Conservation (phyloP, 192 early-diverging fungal species). For the Backusella westeae region DNA sequence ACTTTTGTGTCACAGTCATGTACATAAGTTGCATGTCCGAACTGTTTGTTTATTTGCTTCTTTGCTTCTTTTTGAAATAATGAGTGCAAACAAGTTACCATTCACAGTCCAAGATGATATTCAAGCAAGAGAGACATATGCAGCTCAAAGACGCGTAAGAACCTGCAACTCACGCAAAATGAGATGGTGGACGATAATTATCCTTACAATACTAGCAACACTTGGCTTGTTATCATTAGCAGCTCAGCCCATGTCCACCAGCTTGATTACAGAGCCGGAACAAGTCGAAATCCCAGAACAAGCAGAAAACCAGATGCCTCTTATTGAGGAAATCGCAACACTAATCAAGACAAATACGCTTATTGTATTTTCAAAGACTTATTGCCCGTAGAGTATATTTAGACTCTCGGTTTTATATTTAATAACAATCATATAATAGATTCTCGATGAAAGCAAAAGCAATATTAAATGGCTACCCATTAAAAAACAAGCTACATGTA, state of each 20-base stretch:
- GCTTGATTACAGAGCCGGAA: neutral
- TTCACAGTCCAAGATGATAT: slow-evolving; percentile 11
- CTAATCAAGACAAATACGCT: neutral
- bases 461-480: neutral
- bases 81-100: slow-evolving; percentile 2
- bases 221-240: neutral
- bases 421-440: neutral
- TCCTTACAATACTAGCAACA: neutral
- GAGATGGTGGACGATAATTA: neutral
- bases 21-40: no score
- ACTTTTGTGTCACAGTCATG: no score
- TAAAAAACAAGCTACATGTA: neutral
- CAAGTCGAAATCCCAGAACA: neutral
- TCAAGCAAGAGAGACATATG: slow-evolving; percentile 7
- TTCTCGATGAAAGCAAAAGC: slow-evolving; percentile 8
- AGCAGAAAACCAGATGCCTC: neutral
- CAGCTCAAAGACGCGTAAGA: neutral
- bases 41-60: no score
- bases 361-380: slow-evolving; percentile 8
- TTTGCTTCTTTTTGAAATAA: neutral
- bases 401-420: neutral
- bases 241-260: neutral
- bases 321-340: neutral
- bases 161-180: neutral
- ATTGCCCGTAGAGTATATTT: slow-evolving; percentile 10